Evolutionary conservation across 225 moss, liverwort and hornwort genomes (phyloP), one percentile per base, ranked within the genome.

Genomic region (Climacium dendroides): DNA sequence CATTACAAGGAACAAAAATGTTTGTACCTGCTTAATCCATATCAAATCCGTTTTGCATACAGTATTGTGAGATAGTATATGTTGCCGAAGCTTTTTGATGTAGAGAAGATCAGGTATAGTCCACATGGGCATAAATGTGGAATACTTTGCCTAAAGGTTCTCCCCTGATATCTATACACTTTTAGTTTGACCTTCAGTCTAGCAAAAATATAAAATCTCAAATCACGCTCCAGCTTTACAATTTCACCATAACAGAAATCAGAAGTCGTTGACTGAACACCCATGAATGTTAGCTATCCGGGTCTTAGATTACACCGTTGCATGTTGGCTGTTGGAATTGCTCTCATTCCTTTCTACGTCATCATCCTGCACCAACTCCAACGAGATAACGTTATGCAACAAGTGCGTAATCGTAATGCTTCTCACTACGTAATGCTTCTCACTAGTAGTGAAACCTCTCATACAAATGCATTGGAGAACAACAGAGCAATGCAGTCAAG

Each of bases 281-380:
- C n/a, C 4, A 57, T 30, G 72, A 84, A 74, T 69, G 43, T 32
- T 35, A 22, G 12, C 52, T 71, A 47, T 80, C 67, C n/a, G 69
- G 16, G 45, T 84, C 80, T 22, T 79, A 6, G 35, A 45, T 53
- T 87, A 90, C 34, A 84, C 86, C 52, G 20, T 18, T 74, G 8
- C 80, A 66, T 83, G 37, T 55, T 63, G 62, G 84, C 77, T 58
- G 63, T 43, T 71, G 54, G 86, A 80, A 66, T 81, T 71, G 62
- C 32, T 55, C 58, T 86, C 83, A 80, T 78, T 80, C 28, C 78
- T 76, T 74, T 86, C 92, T 63, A 59, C 64, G 63, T 84, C 90
- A 86, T 86, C 77, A 57, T 26, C 72, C 92, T 90, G 88, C 84
- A 92, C 69, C 70, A 77, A 82, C 5, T 78, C 82, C 88, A 88